Base-by-base conservation (phyloP, 1,284 basidiomycete genomes). In the Microbotryum silenes-acaulis region DNA sequence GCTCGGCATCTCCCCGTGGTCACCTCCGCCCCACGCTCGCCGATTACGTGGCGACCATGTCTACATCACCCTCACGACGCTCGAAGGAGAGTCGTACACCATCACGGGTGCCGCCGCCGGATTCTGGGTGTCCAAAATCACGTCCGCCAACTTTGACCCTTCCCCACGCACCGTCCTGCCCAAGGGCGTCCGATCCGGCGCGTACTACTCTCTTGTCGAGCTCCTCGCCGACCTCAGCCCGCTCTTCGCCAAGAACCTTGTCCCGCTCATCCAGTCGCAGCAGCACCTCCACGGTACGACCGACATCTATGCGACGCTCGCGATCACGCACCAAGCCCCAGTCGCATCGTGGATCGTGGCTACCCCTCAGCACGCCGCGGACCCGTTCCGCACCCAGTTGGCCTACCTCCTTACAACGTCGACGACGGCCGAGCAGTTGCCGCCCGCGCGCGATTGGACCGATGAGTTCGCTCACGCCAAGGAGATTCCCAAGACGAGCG, bases 371-470 rank as follows among this genome's bases (percentile, higher is more conserved):
- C 66, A 67, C 53, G 72, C 74, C 8, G 69, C 74, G n/a, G 81
- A 83, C 66, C 70, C 77, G n/a, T 73, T 81, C 51, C 76, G 81
- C 59, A 77, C 79, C 21, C 81, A 83, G 72, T 74, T 80, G 18
- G 81, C 81, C 6, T 83, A 79, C 76, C 75, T 82, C 48, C 37
- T 79, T 78, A 48, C 78, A 73, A 59, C 75, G 18, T 54, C 66
- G 49, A 59, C 69, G 45, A 54, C 75, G 3, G 74, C 78, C 29
- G 80, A 82, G 56, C 77, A 75, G 20, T 74, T 82, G 31, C 81
- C 81, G 59, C 76, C 75, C 23, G 78, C 80, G 6, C 75, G 81
- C 59, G 81, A 83, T 71, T 83, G 81, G 81, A 82, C 82, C 72
- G 81, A 82, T 68, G 81, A 83, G 74, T 77, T 82, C 46, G 79